A percentile compares a stretch with the other conserved stretches of the same genome.
Conservation (phyloP, 1,284 basidiomycete species). For the Taiwanofungus camphoratus region DNA sequence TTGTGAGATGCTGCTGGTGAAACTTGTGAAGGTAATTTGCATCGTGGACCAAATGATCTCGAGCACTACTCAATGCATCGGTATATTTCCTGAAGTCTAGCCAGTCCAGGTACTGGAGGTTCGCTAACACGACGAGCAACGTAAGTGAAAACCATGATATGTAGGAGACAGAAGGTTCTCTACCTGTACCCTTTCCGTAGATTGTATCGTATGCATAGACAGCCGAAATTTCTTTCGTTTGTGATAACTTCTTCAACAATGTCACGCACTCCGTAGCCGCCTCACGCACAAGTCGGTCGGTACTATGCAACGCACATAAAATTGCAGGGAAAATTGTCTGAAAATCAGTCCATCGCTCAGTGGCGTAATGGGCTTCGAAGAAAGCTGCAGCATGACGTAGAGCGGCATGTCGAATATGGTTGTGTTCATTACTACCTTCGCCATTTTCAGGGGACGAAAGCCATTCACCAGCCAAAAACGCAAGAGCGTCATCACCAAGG, state of each 20-base stretch:
- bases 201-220: constrained; percentile 83
- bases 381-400: constrained; percentile 72
- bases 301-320: constrained; percentile 59
- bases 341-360: constrained; percentile 66
- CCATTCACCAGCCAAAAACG: constrained; percentile 78
- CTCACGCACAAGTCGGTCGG: constrained; percentile 46
- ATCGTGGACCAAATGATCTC: constrained; percentile 70
- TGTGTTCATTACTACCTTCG: constrained; percentile 20
- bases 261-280: constrained; percentile 64
- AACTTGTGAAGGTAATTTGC: constrained; percentile 54
- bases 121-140: constrained; percentile 34
- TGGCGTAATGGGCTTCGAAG: constrained; percentile 61
- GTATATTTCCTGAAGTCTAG: constrained; percentile 69
- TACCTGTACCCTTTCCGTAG: constrained; percentile 69
- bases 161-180: constrained; percentile 23
- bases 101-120: constrained; percentile 77
- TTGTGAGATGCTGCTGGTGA: constrained; percentile 55
- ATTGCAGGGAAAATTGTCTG: constrained; percentile 82
- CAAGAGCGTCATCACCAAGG: constrained; percentile 67
- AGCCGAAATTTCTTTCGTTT: constrained; percentile 40
- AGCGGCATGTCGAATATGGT: constrained; percentile 37
- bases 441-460: constrained; percentile 14
- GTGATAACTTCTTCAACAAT: constrained; percentile 36
- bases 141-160: background rate
- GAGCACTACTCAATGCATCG: constrained; percentile 44